Conservation (phyloP, 1,284 basidiomycete species). For the Trametes versicolor region DNA sequence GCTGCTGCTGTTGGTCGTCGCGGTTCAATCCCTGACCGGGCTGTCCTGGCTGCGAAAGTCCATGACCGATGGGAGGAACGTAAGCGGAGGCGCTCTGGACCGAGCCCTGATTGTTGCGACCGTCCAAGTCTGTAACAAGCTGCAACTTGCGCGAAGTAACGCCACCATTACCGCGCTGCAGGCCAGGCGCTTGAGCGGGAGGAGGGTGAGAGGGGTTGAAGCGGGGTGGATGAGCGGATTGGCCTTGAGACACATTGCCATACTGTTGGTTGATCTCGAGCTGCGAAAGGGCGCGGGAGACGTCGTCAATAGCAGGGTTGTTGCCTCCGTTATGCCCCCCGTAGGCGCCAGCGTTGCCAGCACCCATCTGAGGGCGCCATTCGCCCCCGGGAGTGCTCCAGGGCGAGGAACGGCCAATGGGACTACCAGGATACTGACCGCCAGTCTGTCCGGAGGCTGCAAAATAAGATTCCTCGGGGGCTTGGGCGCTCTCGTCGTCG, state of each 20-base stretch:
- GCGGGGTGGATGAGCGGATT: slow-evolving; percentile 69
- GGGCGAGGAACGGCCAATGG: slow-evolving; percentile 70
- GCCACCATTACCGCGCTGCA: slow-evolving; percentile 50
- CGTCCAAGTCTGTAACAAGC: slow-evolving; percentile 69
- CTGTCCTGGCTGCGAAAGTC: slow-evolving; percentile 46
- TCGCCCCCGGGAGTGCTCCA: slow-evolving; percentile 68
- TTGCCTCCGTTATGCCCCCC: slow-evolving; percentile 39
- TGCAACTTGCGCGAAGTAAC: slow-evolving; percentile 57
- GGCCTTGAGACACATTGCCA: slow-evolving; percentile 51
- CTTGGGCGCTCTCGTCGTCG: slow-evolving; percentile 57
- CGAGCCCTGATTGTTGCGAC: slow-evolving; percentile 59
- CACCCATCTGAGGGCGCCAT: slow-evolving; percentile 63
- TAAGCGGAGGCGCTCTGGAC: slow-evolving; percentile 57
- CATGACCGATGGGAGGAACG: slow-evolving; percentile 59
- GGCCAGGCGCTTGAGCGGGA: slow-evolving; percentile 53
- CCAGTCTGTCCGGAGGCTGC: slow-evolving; percentile 43
- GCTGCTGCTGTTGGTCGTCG: slow-evolving; percentile 41
- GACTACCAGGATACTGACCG: slow-evolving; percentile 65
- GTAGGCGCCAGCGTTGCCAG: slow-evolving; percentile 33
- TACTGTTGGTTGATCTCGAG: slow-evolving; percentile 64
- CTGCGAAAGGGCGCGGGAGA: slow-evolving; percentile 73
- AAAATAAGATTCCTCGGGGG: slow-evolving; percentile 71
- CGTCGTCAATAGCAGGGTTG: slow-evolving; percentile 70
- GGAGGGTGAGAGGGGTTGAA: slow-evolving; percentile 68
- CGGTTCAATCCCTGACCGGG: slow-evolving; percentile 32